phyloP scores from a whole-genome alignment of 106 monocot genomes.

The Amphibolis antarctica region DNA sequence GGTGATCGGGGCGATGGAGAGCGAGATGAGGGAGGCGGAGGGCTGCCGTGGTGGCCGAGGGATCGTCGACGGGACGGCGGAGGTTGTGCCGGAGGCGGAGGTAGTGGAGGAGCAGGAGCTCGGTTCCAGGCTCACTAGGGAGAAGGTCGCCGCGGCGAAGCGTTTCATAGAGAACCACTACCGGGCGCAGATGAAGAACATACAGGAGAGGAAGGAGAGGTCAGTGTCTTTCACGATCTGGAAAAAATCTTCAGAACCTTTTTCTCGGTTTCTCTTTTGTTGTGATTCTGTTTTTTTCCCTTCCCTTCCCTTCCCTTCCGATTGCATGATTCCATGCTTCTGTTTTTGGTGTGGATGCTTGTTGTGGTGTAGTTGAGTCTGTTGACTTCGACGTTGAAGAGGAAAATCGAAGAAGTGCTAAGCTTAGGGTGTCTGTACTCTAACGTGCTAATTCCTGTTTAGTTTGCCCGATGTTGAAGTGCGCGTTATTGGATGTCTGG shows the following conservation, averaged over 20 bases:
- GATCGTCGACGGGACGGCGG: neutral
- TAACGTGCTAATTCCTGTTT: too few species aligned
- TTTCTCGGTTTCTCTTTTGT: neutral
- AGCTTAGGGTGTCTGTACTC: too few species aligned
- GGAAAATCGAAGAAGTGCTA: too few species aligned
- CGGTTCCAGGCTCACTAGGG: slow-evolving; percentile 62
- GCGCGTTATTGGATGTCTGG: too few species aligned
- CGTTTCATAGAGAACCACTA: slow-evolving; percentile 78
- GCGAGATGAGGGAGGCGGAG: slow-evolving; percentile 8
- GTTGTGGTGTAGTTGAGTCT: too few species aligned
- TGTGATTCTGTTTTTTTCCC: too few species aligned
- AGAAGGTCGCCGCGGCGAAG: slow-evolving; percentile 66
- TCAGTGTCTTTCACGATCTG: neutral
- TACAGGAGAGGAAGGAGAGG: slow-evolving; percentile 69
- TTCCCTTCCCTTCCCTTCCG: too few species aligned
- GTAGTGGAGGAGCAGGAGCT: slow-evolving; percentile 27
- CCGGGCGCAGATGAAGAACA: slow-evolving; percentile 63
- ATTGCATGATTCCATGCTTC: too few species aligned
- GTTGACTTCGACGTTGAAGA: too few species aligned
- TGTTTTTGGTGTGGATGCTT: too few species aligned
- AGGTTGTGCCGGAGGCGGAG: slow-evolving; percentile 6
- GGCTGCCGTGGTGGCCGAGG: slow-evolving; percentile 13
- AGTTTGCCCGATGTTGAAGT: too few species aligned
- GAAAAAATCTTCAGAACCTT: neutral
- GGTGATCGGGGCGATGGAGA: slow-evolving; percentile 8